These are phyloP conservation scores for Butyriboletus appendiculatus DNA, from an alignment of 1,284 basidiomycete species.

Conservation along the genomic window DNA sequence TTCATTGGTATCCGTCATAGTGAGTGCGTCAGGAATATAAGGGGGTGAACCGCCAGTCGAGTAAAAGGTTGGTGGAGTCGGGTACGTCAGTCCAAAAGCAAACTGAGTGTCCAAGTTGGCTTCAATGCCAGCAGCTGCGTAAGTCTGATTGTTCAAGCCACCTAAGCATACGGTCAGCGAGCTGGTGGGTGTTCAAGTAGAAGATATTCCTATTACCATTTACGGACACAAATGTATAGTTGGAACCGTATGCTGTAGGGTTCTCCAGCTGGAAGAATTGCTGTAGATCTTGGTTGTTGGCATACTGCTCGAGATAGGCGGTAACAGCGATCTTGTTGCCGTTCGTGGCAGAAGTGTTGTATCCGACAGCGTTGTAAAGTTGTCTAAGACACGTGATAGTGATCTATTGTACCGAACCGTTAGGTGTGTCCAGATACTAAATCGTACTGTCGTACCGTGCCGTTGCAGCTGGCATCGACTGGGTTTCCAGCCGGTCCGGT, in stretches of 20 bases:
- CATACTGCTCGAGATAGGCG: constrained; percentile 55
- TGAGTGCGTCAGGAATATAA: constrained; percentile 49
- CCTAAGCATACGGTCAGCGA: constrained; percentile 30
- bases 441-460: constrained; percentile 34
- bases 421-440: constrained; percentile 32
- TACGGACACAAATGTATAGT: constrained; percentile 44
- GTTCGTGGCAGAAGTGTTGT: constrained; percentile 35
- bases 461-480: constrained; percentile 53
- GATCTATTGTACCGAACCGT: constrained; percentile 32
- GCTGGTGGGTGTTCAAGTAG: not conserved
- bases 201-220: constrained; percentile 38
- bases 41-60: constrained; percentile 64
- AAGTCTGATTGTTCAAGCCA: constrained; percentile 62
- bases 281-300: constrained; percentile 56
- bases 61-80: constrained; percentile 53
- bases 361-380: constrained; percentile 48
- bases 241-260: constrained; percentile 29
- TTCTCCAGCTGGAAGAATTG: constrained; percentile 37
- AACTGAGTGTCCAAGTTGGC: constrained; percentile 74
- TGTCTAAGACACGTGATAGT: constrained; percentile 38
- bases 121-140: constrained; percentile 57
- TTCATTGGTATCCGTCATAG: constrained; percentile 56
- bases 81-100: constrained; percentile 59
- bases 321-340: constrained; percentile 58
- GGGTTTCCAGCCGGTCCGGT: constrained; percentile 33